phyloP scores from a whole-genome alignment of 2,329 filamentous ascomycete genomes.

The Xylaria sp. region DNA sequence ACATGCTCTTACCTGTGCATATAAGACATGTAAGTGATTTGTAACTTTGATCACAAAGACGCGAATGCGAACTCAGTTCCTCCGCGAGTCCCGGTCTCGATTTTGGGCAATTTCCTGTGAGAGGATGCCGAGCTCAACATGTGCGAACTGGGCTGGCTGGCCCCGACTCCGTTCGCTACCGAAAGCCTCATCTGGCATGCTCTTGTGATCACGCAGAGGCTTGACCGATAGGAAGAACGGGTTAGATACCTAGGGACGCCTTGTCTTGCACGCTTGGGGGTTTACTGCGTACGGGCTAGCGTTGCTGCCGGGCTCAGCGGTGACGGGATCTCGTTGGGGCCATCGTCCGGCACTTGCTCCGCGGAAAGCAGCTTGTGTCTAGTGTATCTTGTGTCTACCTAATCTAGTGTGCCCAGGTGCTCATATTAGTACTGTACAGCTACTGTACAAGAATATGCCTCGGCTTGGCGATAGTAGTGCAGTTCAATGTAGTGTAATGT shows the following conservation, averaged over 20 bases:
- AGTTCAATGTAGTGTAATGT: too few relatives aligned
- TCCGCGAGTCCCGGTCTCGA: not conserved
- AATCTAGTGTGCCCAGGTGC: too few relatives aligned
- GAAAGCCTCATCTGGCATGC: not conserved
- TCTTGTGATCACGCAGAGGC: slow-evolving; percentile 4
- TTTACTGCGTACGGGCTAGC: not conserved
- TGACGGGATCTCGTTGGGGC: slow-evolving; percentile 11
- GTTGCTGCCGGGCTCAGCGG: not conserved
- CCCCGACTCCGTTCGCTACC: not conserved
- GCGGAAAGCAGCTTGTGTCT: not conserved
- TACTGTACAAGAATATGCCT: too few relatives aligned
- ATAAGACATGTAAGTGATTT: too few relatives aligned
- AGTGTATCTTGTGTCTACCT: too few relatives aligned
- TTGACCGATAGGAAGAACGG: slow-evolving; percentile 3
- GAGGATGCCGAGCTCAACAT: not conserved
- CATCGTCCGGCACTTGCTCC: slow-evolving; percentile 18
- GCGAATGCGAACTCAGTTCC: not conserved
- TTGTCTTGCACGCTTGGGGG: not conserved
- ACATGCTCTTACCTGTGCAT: not conserved
- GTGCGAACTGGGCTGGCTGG: not conserved
- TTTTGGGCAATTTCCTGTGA: not conserved
- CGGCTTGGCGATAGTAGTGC: too few relatives aligned
- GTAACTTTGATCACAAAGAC: not conserved
- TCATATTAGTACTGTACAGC: not conserved
- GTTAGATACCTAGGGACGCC: too few relatives aligned